Base-by-base conservation (phyloP, 805 yeast species). In the Sugiyamaella americana region DNA sequence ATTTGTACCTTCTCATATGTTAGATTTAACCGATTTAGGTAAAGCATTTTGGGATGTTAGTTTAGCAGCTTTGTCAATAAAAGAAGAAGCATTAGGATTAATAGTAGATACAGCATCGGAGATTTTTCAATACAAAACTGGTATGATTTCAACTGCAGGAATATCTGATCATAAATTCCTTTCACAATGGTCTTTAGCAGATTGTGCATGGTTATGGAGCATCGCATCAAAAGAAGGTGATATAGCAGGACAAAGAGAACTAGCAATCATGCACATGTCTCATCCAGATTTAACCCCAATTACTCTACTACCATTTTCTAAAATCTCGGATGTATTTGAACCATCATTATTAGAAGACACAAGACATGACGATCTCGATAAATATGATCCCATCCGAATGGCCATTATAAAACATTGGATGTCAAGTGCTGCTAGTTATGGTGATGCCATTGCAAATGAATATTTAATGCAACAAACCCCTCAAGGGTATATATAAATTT, bases 11-110 rank as follows among this genome's bases (percentile, higher is more conserved):
- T 51, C 62, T 1, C 44, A 44, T 13, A 50, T 56, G 5, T 53
- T 63, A 24, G 66, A 62, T 23, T 24, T 55, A 47, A 58, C 58
- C 2, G 62, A 58, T 37, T 49, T 49, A 5, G 64, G 64, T 29
- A 58, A 58, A 41, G 64, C 65, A n/a, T 65, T 65, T 40, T 61
- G 65, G 59, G 68, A 65, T 40, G 67, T 65, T 16, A 56, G 61
- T 29, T 57, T 61, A 30, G 68, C 67, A 2, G 67, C 68, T 3
- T 43, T 54, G 17, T 58, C 62, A 4, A 38, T 57, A 43, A 58
- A 58, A 47, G 58, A 56, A 30, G 62, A 58, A 40, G 45, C 50
- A 2, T 41, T 58, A 22, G 47, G 48, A 8, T 18, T 53, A 20
- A 41, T 58, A 13, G 57, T 50, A 4, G 55, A 52, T 20, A 19